Percentiles rank a stretch among this genome's conserved stretches.
phyloP scores from a whole-genome alignment of 805 yeast genomes.

The Yarrowia sp. region DNA sequence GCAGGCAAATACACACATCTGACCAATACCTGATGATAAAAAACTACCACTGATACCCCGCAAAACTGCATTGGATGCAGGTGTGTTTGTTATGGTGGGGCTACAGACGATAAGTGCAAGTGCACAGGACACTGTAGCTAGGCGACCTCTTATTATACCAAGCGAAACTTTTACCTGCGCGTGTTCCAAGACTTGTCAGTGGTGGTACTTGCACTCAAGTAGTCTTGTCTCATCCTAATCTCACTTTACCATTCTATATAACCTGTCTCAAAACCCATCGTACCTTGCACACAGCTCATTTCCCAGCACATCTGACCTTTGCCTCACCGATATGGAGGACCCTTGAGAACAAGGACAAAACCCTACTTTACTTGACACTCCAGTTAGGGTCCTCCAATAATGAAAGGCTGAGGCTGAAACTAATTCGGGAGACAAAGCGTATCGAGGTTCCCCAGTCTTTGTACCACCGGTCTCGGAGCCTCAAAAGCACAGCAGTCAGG shows the following conservation, averaged over 20 bases:
- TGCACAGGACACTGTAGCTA: neutral
- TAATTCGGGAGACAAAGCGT: neutral
- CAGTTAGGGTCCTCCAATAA: neutral
- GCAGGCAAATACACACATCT: too few relatives aligned
- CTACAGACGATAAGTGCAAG: neutral
- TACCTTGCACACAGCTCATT: too few relatives aligned
- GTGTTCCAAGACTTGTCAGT: too few relatives aligned
- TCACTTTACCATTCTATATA: too few relatives aligned
- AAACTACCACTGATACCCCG: neutral
- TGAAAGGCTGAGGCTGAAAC: slow-evolving; percentile 9
- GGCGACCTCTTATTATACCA: neutral
- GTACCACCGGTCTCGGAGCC: neutral
- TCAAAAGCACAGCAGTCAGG: slow-evolving; percentile 7
- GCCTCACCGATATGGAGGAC: slow-evolving; percentile 3
- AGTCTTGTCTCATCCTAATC: too few relatives aligned
- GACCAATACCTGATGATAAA: too few relatives aligned
- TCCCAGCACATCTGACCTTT: neutral
- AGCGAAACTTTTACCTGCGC: neutral
- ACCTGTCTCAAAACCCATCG: too few relatives aligned
- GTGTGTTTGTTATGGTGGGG: slow-evolving; percentile 10
- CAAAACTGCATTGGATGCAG: neutral
- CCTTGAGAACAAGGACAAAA: neutral
- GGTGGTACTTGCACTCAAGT: too few relatives aligned
- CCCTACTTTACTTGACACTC: neutral
- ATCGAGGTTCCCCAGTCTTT: neutral